Conservation (phyloP, 2,329 filamentous ascomycete genomes). For the Pseudodiploospora longispora region DNA sequence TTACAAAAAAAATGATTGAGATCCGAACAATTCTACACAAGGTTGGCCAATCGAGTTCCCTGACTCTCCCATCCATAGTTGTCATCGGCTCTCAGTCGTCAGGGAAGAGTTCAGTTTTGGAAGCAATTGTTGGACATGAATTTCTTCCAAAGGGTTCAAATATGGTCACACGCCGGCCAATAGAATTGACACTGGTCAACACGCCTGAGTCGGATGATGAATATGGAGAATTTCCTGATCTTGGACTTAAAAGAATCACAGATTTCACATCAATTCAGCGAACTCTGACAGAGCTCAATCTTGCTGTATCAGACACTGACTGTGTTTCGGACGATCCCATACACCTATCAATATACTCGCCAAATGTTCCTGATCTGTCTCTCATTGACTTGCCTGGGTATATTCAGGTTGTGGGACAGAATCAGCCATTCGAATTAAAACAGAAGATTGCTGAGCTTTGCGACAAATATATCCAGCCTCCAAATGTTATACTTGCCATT, state of each 20-base stretch:
- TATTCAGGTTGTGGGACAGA: constrained; percentile 87
- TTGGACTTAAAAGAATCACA: constrained; percentile 80
- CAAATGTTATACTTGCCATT: constrained; percentile 94
- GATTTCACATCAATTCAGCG: constrained; percentile 90
- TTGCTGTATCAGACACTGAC: constrained; percentile 81
- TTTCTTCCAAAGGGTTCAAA: constrained; percentile 97
- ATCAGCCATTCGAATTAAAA: constrained; percentile 86
- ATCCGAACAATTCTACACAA: constrained; percentile 86
- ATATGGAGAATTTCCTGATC: constrained; percentile 91
- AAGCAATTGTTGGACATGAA: constrained; percentile 95
- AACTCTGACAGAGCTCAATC: constrained; percentile 88
- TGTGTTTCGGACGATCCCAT: constrained; percentile 97
- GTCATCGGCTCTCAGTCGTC: constrained; percentile 98
- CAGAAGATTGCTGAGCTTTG: constrained; percentile 94
- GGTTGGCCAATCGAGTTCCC: constrained; percentile 80
- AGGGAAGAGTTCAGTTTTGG: constrained; percentile 93
- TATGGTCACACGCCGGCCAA: constrained; percentile 94
- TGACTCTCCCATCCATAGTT: constrained; percentile 94
- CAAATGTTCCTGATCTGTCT: constrained; percentile 89
- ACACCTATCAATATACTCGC: constrained; percentile 89
- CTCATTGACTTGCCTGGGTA: constrained; percentile 95
- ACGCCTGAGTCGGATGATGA: constrained; percentile 80
- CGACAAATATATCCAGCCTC: constrained; percentile 94
- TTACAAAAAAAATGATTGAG: constrained; percentile 99
- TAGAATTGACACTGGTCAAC: constrained; percentile 93